These are phyloP conservation scores for Aspergillus clavatus DNA, from an alignment of 2,329 filamentous ascomycete genomes.

Conservation along the genomic window DNA sequence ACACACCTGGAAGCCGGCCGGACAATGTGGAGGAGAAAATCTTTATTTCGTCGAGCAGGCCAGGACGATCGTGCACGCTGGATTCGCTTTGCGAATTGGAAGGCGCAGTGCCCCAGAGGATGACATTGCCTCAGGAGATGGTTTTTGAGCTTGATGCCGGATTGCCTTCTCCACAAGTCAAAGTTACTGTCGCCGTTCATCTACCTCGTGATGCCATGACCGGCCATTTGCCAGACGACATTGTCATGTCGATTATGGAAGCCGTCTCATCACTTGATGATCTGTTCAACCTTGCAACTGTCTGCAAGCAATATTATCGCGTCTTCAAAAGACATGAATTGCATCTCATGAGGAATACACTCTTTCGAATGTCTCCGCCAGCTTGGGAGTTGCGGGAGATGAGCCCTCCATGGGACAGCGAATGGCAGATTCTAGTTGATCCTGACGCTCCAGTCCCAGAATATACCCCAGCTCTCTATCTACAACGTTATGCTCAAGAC, in stretches of 20 bases:
- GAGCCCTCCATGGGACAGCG: constrained; percentile 47
- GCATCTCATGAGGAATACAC: constrained; percentile 47
- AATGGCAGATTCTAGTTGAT: constrained; percentile 38
- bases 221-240: constrained; percentile 42
- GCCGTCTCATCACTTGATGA: constrained; percentile 49
- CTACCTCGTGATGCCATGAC: constrained; percentile 33
- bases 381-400: constrained; percentile 59
- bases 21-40: constrained; percentile 21
- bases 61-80: constrained; percentile 11
- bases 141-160: constrained; percentile 33
- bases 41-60: constrained; percentile 18
- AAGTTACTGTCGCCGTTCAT: constrained; percentile 12
- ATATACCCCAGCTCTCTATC: constrained; percentile 51
- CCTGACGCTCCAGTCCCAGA: constrained; percentile 47
- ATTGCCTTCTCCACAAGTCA: constrained; percentile 13
- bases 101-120: constrained; percentile 17
- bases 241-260: constrained; percentile 50
- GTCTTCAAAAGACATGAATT: constrained; percentile 56
- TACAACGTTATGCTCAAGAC: constrained; percentile 50
- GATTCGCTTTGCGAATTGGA: constrained; percentile 19
- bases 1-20: neutral
- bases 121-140: constrained; percentile 18
- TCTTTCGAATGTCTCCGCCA: constrained; percentile 52
- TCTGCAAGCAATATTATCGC: constrained; percentile 54
- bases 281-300: constrained; percentile 50